These are phyloP conservation scores for Neofusicoccum sp. DNA, from an alignment of 2,329 filamentous ascomycete species.

Conservation along the genomic window DNA sequence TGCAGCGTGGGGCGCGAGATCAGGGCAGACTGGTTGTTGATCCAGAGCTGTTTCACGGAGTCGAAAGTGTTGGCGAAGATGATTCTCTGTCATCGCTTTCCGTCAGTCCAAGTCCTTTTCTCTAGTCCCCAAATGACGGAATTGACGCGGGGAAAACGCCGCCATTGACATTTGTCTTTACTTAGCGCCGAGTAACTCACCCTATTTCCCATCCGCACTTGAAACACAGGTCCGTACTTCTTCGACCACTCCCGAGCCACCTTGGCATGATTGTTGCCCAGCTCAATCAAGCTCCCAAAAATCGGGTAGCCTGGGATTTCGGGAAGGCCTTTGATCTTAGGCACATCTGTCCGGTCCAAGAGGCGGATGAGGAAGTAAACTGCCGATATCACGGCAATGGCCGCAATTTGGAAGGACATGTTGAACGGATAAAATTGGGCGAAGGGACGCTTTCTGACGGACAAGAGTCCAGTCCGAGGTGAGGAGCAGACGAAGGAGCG, in stretches of 20 bases:
- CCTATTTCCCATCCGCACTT: slow-evolving; percentile 62
- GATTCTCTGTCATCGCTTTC: slow-evolving; percentile 53
- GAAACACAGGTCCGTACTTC: slow-evolving; percentile 51
- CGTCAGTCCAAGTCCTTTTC: not conserved
- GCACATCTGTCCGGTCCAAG: slow-evolving; percentile 47
- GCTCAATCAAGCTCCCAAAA: slow-evolving; percentile 46
- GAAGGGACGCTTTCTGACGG: not conserved
- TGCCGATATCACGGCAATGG: slow-evolving; percentile 41
- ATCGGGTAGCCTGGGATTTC: slow-evolving; percentile 49
- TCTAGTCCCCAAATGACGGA: not conserved
- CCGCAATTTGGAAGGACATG: slow-evolving; percentile 42
- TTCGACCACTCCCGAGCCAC: slow-evolving; percentile 47
- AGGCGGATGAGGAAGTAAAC: slow-evolving; percentile 41
- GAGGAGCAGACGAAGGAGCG: not conserved
- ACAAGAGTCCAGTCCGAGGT: not conserved
- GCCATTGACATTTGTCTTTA: not conserved
- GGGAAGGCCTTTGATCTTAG: slow-evolving; percentile 49
- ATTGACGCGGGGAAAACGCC: not conserved
- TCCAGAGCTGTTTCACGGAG: slow-evolving; percentile 71
- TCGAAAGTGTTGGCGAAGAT: slow-evolving; percentile 78
- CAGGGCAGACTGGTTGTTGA: slow-evolving; percentile 73
- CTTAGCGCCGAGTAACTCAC: slow-evolving; percentile 38
- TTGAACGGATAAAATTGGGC: not conserved
- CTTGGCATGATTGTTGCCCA: slow-evolving; percentile 47
- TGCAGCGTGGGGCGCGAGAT: slow-evolving; percentile 77